Conservation (phyloP, 331 rosid species). For the Phaseolus coccineus region DNA sequence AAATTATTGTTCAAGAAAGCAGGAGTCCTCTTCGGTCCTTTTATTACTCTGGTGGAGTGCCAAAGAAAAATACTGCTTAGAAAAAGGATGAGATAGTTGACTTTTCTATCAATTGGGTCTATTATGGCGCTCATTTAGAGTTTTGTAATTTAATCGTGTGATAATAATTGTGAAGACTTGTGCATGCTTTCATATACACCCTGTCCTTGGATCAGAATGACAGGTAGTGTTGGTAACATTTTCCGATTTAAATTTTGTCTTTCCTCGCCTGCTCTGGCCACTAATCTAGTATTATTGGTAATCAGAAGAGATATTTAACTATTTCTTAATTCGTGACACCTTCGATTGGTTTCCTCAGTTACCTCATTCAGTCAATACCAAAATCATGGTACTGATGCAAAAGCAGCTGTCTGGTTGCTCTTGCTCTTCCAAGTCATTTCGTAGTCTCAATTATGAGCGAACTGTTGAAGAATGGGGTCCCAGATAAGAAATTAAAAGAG, state of each 20-base stretch:
- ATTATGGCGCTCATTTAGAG: constrained; percentile 23
- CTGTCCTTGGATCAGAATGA: constrained; percentile 34
- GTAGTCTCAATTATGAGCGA: background rate
- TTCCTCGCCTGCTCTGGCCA: constrained; percentile 43
- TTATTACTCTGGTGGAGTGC: constrained; percentile 53
- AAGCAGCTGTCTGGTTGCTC: background rate
- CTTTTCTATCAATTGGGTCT: constrained; percentile 41
- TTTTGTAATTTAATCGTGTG: constrained; percentile 42
- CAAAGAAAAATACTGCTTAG: constrained; percentile 44
- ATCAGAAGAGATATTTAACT: constrained; percentile 1
- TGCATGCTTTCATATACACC: constrained; percentile 30
- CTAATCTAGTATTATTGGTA: constrained; percentile 30
- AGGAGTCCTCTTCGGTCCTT: constrained; percentile 43
- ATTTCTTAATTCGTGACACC: constrained; percentile 32
- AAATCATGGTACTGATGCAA: constrained; percentile 7
- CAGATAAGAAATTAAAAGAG: background rate
- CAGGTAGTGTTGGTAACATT: constrained; percentile 46
- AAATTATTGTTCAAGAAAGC: constrained; percentile 1
- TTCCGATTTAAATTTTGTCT: constrained; percentile 16
- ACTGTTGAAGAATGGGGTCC: constrained; percentile 11
- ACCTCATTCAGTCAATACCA: constrained; percentile 20
- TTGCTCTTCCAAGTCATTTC: constrained; percentile 19
- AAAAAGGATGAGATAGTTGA: constrained; percentile 54
- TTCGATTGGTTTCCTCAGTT: background rate
- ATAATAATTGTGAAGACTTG: constrained; percentile 49